These are phyloP conservation scores for Chaetomium globosum DNA, from an alignment of 2,329 filamentous ascomycete genomes.

Conservation along the genomic window DNA sequence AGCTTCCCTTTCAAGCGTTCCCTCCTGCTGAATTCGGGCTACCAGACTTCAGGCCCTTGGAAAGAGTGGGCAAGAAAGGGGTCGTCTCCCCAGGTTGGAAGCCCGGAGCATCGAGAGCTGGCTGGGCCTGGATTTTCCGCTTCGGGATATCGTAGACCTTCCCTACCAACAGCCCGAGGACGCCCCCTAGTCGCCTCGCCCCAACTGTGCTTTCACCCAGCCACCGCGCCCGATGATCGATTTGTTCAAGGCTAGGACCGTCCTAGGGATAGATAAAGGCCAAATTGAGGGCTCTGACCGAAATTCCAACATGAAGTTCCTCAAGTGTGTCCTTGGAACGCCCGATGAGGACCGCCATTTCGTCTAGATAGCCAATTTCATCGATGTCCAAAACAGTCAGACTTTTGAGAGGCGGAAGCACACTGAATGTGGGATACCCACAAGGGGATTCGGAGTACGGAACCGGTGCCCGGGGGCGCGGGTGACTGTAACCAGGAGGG, in stretches of 20 bases:
- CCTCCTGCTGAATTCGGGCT: too few species aligned
- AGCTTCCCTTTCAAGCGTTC: slow-evolving; percentile 57
- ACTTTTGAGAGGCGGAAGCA: slow-evolving; percentile 73
- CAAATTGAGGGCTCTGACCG: slow-evolving; percentile 49
- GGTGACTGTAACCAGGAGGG: slow-evolving; percentile 35
- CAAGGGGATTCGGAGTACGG: slow-evolving; percentile 60
- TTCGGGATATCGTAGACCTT: slow-evolving; percentile 62
- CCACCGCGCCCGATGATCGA: slow-evolving; percentile 61
- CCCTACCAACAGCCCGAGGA: slow-evolving; percentile 69
- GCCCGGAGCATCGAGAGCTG: too few species aligned
- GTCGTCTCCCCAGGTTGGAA: too few species aligned
- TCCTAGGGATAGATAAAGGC: slow-evolving; percentile 66
- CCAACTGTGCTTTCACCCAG: slow-evolving; percentile 61
- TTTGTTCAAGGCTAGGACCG: slow-evolving; percentile 59
- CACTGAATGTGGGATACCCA: slow-evolving; percentile 78
- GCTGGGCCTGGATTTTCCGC: slow-evolving; percentile 32
- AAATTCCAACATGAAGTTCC: slow-evolving; percentile 75
- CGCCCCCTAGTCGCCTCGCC: slow-evolving; percentile 66
- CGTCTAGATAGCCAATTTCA: slow-evolving; percentile 78
- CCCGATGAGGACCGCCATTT: slow-evolving; percentile 76
- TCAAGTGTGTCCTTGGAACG: slow-evolving; percentile 66
- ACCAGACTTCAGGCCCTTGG: too few species aligned
- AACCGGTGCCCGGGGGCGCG: slow-evolving; percentile 45
- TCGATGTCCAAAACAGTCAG: slow-evolving; percentile 80
- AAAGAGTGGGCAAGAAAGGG: too few species aligned